Conservation (phyloP, 1,284 basidiomycete genomes). For the Gymnopus androsaceus region DNA sequence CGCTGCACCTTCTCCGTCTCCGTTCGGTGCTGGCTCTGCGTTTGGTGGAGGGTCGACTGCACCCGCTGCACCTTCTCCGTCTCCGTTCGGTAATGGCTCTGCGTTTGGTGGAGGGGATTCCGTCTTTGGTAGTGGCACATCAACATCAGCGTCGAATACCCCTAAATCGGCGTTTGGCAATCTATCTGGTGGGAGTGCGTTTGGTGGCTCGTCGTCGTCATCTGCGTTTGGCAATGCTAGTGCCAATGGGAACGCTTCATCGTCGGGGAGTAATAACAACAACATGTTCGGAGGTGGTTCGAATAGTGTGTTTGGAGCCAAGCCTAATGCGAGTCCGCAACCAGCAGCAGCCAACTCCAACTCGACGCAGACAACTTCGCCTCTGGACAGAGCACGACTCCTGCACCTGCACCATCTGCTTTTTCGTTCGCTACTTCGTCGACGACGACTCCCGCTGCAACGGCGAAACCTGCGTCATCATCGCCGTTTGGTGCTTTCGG, state of each 20-base stretch:
- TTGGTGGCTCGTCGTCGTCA: background rate
- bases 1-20: background rate
- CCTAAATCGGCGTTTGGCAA: slow-evolving; percentile 6
- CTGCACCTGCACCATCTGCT: background rate
- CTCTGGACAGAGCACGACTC: background rate
- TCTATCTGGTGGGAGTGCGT: background rate
- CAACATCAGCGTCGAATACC: background rate
- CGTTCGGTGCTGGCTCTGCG: background rate
- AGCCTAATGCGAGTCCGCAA: slow-evolving; percentile 12
- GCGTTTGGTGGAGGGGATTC: background rate
- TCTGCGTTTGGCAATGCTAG: background rate
- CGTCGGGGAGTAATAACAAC: too few relatives aligned
- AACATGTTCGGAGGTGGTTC: background rate
- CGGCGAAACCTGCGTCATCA: background rate
- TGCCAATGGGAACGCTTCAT: background rate
- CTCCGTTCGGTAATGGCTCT: slow-evolving; percentile 4
- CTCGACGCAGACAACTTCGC: background rate
- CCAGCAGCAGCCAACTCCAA: slow-evolving; percentile 18
- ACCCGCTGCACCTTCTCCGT: background rate
- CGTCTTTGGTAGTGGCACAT: background rate
- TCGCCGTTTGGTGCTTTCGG: slow-evolving; percentile 2
- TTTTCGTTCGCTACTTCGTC: slow-evolving; percentile 14
- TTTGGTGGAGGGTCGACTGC: background rate
- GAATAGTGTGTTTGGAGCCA: slow-evolving; percentile 3
- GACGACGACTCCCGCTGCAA: slow-evolving; percentile 8